phyloP scores from a whole-genome alignment of 371 early-diverging fungal genomes.

The Mucor saturninus region DNA sequence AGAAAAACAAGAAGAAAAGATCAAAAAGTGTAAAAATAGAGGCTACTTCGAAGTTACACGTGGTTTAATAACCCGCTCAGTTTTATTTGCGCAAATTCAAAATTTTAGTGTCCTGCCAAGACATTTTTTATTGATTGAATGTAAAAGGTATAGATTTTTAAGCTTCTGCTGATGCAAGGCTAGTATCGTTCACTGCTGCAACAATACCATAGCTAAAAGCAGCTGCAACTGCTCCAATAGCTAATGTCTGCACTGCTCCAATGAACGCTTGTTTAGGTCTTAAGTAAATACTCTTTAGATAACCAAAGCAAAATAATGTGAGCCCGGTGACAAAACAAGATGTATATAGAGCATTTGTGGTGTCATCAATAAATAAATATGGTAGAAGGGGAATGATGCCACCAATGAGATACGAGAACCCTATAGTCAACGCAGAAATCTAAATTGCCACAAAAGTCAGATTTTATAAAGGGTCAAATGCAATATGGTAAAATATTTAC shows the following conservation, averaged over 20 bases:
- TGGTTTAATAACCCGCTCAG: conserved; percentile 4
- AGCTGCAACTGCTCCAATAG: conserved; percentile 70
- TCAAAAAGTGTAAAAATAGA: conserved; percentile 9
- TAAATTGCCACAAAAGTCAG: conserved; percentile 9
- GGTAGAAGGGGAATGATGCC: conserved; percentile 74
- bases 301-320: conserved; percentile 73
- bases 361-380: conserved; percentile 56
- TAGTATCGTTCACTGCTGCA: conserved; percentile 24
- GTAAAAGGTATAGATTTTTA: conserved; percentile 1
- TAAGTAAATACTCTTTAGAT: conserved; percentile 63
- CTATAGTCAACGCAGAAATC: conserved; percentile 73
- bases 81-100: neutral
- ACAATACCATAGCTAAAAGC: conserved; percentile 58
- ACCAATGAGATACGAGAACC: conserved; percentile 70
- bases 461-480: neutral
- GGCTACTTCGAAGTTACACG: conserved; percentile 8
- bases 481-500: conserved; percentile 34
- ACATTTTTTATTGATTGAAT: conserved; percentile 13
- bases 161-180: neutral
- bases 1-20: conserved; percentile 1
- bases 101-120: conserved; percentile 26
- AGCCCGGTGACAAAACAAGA: conserved; percentile 63
- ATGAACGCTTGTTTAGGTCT: conserved; percentile 52
- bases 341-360: conserved; percentile 50
- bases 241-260: conserved; percentile 62